phyloP scores from a whole-genome alignment of 2,329 filamentous ascomycete species.

The Dactylonectria estremocensis region DNA sequence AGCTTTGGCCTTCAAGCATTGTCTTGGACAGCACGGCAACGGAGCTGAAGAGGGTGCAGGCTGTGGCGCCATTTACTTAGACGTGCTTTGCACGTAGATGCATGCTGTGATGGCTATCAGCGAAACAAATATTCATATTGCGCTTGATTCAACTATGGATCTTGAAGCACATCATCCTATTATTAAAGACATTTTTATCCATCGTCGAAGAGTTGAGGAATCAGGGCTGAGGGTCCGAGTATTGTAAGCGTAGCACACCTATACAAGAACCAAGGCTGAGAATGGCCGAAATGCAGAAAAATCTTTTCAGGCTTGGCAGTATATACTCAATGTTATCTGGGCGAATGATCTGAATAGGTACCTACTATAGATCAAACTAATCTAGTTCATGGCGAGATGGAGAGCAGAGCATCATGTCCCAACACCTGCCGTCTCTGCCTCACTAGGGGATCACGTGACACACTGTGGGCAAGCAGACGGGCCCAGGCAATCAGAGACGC shows the following conservation, averaged over 20 bases:
- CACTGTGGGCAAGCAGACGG: not conserved
- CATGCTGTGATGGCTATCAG: conserved; percentile 14
- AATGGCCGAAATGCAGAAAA: not conserved
- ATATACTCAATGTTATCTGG: not conserved
- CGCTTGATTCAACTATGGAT: not conserved
- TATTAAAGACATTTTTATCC: not conserved
- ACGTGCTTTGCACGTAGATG: conserved; percentile 7
- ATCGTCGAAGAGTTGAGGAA: not conserved
- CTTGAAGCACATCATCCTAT: not conserved
- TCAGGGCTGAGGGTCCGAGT: not conserved
- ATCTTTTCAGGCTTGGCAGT: not conserved
- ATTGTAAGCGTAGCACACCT: not conserved
- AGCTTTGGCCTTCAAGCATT: conserved; percentile 20
- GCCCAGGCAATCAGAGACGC: conserved; percentile 8
- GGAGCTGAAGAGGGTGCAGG: not conserved
- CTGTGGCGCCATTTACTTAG: not conserved
- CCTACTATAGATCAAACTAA: not conserved
- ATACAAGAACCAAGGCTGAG: not conserved
- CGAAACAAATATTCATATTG: conserved; percentile 8
- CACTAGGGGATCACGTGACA: conserved; percentile 21
- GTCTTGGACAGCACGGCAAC: conserved; percentile 41
- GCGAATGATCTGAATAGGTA: too few species aligned
- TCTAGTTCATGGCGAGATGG: not conserved
- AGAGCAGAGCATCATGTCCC: not conserved
- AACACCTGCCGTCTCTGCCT: not conserved